phyloP scores from a whole-genome alignment of 352 stramenopile species.

The Pythium scleroteichum region DNA sequence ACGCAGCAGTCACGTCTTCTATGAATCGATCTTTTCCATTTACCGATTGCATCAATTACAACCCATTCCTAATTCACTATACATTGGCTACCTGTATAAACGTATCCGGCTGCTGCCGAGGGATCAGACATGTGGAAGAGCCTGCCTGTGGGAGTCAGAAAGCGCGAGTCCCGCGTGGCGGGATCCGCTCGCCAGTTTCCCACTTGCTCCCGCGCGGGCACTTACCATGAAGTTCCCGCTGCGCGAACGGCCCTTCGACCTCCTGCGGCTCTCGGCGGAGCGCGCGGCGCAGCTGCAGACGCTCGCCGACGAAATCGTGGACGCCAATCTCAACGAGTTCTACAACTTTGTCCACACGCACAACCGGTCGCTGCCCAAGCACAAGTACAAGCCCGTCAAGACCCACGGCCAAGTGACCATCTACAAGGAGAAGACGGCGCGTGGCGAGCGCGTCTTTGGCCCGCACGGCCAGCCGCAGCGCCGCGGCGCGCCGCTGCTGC shows the following conservation, averaged over 20 bases:
- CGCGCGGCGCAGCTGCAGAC: background rate
- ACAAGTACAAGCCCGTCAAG: slow-evolving; percentile 53
- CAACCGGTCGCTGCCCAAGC: slow-evolving; percentile 35
- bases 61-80: no score
- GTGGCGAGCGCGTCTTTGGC: slow-evolving; percentile 12
- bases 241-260: slow-evolving; percentile 29
- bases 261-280: slow-evolving; percentile 25
- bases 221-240: slow-evolving; percentile 27
- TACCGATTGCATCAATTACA: no score
- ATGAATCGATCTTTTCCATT: no score
- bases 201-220: no score
- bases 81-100: no score
- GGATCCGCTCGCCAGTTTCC: no score
- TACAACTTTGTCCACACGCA: slow-evolving; percentile 24
- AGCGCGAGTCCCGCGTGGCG: no score
- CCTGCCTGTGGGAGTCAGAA: no score
- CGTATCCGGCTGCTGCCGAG: no score
- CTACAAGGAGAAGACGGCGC: slow-evolving; percentile 37
- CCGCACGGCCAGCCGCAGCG: slow-evolving; percentile 13
- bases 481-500: slow-evolving; percentile 2
- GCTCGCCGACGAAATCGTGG: slow-evolving; percentile 26
- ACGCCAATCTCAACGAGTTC: slow-evolving; percentile 34
- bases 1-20: no score
- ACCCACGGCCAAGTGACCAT: slow-evolving; percentile 45
- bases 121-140: no score